Evolutionary conservation across 106 monocot species (phyloP), one percentile per base, ranked within the genome.

Genomic region (Agapanthus africanus): DNA sequence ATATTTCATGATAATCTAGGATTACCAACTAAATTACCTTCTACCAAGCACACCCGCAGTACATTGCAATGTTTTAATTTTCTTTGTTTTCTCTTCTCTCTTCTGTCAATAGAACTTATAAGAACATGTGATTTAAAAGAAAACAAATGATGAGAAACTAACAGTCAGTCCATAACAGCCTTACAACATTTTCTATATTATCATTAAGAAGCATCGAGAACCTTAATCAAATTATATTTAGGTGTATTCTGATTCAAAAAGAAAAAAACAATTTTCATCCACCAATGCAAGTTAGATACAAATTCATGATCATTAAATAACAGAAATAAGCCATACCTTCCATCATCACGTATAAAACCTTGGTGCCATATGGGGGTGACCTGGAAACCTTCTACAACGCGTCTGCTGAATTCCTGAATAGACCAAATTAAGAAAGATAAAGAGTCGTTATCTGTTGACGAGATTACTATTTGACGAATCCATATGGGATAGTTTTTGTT

Each of bases 361-460:
- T 99, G 97, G 81, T 99, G 84, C 92, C 92, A 99, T 26, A 99
- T 37, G 46, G 97, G 97, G 65, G 73, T 99, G 47, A 85, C 97
- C 71, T 99, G 97, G 73, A 99, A 99, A 54, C 97, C 97, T 90
- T 99, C 97, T 60, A 68, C 68, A 68, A 99, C 90, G 69, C 79
- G 76, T n/a, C 68, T 74, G 51, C 63, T 65, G 41, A 99, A 99
- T 60, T 83, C 87, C 97, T 99, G 76, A 46, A 84, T 40, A 49
- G 3, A 19, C 7, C 46, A 32, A 37, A 71, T 21, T 49, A 40
- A 47, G 25, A 31, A 73, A 33, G 26, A 11, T 11, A 25, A 65
- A 31, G 35, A 37, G 37, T 21, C 52, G 47, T 7, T n/a, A n/a
- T n/a, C n/a, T n/a, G n/a, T n/a, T n/a, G n/a, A n/a, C n/a, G n/a